Evolutionary conservation across 441 rosid genomes (phyloP), one percentile per base, ranked within the genome.

Genomic region (Aquilaria agallochum): DNA sequence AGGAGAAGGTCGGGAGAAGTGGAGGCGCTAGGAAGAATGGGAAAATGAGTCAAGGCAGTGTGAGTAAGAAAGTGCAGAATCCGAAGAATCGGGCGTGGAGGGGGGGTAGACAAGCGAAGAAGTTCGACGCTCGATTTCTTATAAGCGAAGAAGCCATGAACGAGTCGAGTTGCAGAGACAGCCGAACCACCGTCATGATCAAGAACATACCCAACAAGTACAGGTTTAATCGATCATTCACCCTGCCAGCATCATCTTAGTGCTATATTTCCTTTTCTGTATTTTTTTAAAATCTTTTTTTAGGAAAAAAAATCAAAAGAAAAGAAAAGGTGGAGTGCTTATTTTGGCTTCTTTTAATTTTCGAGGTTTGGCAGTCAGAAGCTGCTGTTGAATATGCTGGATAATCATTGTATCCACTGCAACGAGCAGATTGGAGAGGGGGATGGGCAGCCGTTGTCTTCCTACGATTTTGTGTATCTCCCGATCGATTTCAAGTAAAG

Each of bases 201-300:
- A 94, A 87, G 82, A 94, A 94, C 97, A 94, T 94, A 56, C 98
- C 98, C 72, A 94, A 94, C 70, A 94, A 94, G 76, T 94, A 90
- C 87, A 94, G 98, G 98, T 90, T 57, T 44, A 68, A 31, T 33
- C 47, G 20, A 27, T 32, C 9, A 2, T 47, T 5, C 9, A 2
- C 33, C 55, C 40, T n/a, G 3, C 52, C 36, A 31, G 46, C 48
- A 9, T 13, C 32, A 5, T 30, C 20, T 7, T 45, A 46, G 5
- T 45, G 1, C 12, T 13, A 53, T 40, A 46, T 44, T 14, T 14
- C 36, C 34, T 49, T 58, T 49, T 49, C 49, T 48, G 34, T 56
- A 33, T 31, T 5, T 14, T 20, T 13, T 14, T 20, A 56, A 20
- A 42, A 2, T 30, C 10, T 15, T 12, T 8, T 47, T 54, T 2